Conservation (phyloP, 1,284 basidiomycete genomes). For the Microbotryum scabiosae region DNA sequence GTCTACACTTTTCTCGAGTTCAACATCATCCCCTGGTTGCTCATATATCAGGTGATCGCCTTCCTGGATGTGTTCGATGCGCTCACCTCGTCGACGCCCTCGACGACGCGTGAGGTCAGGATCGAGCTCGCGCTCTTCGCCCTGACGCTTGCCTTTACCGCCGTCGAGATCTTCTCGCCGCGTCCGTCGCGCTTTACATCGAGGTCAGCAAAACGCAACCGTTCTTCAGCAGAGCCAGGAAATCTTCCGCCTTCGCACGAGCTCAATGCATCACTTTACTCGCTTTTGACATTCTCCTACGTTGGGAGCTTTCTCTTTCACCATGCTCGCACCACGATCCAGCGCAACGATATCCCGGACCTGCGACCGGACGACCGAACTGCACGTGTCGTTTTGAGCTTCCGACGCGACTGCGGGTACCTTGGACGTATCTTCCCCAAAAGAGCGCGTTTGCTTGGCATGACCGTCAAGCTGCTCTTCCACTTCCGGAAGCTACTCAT, state of each 20-base stretch:
- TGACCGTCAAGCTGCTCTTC: slow-evolving; percentile 40
- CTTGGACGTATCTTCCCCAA: slow-evolving; percentile 15
- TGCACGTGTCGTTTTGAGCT: slow-evolving; percentile 42
- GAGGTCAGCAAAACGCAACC: slow-evolving; percentile 5
- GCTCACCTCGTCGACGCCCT: slow-evolving; percentile 37
- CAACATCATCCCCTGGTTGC: slow-evolving; percentile 36
- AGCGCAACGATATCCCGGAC: slow-evolving; percentile 43
- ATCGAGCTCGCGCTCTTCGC: slow-evolving; percentile 33
- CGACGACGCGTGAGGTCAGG: slow-evolving; percentile 13
- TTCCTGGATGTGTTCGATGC: slow-evolving; percentile 38
- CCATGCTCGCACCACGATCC: slow-evolving; percentile 39
- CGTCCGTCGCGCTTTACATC: slow-evolving; percentile 27
- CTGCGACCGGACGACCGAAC: slow-evolving; percentile 48
- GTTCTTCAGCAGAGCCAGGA: neutral
- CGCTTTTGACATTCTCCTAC: slow-evolving; percentile 42
- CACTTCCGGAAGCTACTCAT: slow-evolving; percentile 39
- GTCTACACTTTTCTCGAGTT: slow-evolving; percentile 31
- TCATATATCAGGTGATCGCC: slow-evolving; percentile 37
- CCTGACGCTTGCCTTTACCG: slow-evolving; percentile 36
- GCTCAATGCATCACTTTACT: slow-evolving; percentile 35
- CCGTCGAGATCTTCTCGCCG: slow-evolving; percentile 40
- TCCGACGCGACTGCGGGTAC: slow-evolving; percentile 35
- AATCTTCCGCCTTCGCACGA: slow-evolving; percentile 24
- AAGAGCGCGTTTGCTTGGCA: slow-evolving; percentile 18
- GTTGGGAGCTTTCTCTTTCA: slow-evolving; percentile 35